Base-by-base conservation (phyloP, 345 rosid genomes). In the Arabidopsis arenosa region DNA sequence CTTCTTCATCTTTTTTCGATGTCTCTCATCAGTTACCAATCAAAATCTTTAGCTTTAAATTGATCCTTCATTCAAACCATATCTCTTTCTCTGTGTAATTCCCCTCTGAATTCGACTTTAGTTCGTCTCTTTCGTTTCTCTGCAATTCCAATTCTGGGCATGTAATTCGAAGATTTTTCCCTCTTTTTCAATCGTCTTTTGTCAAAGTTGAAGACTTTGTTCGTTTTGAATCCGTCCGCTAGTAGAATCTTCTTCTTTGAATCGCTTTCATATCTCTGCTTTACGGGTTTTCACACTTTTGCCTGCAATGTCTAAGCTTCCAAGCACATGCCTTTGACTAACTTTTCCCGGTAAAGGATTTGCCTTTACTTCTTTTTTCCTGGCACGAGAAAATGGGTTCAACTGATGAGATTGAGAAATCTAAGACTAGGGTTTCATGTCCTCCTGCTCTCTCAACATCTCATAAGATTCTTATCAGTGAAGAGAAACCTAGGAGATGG, bases 371-470 rank as follows among this genome's bases (percentile, higher is more conserved):
- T 70, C 44, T 9, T 11, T 15, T 6, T 15, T 3, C 28, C 11
- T 57, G 44, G 33, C 39, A 37, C 43, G 58, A 73, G 45, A 83
- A 85, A 14, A 75, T 89, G 94, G 85, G 30, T 77, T 79, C 77
- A n/a, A 64, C 78, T 49, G 77, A 37, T 69, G 85, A 81, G 66
- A 75, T 75, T 63, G 86, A 78, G 80, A 86, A 7, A 54, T 79
- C 79, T n/a, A 75, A 72, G 60, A 1, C 68, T 6, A 80, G 79
- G 72, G 75, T 14, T 66, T 73, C 85, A 60, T 64, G 17, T 66
- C 80, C 86, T 80, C 58, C 74, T 40, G 65, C 75, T 7, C 5
- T 79, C 57, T 83, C 93, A 5, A 49, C 71, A 12, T 88, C 92
- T 14, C 65, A 72, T 43, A 81, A 56, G 70, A 75, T 43, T 13